phyloP scores from a whole-genome alignment of 2,329 filamentous ascomycete species.

The Aureobasidium namibiae region DNA sequence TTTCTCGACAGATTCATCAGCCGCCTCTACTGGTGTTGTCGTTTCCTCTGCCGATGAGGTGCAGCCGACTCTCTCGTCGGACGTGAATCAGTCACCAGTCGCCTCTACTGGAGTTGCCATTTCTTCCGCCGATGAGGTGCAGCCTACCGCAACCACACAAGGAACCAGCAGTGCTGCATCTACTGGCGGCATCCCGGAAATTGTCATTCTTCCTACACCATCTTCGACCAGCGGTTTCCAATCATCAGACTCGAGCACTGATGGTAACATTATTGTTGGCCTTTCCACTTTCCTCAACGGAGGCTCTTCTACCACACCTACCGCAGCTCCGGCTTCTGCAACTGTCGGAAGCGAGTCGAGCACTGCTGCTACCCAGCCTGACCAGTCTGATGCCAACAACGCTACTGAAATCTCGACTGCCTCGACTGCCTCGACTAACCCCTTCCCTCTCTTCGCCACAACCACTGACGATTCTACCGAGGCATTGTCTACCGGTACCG shows the following conservation, averaged over 20 bases:
- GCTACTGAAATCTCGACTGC: neutral
- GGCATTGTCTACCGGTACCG: neutral
- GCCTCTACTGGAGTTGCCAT: constrained; percentile 3
- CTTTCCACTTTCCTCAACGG: constrained; percentile 25
- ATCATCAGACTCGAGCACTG: constrained; percentile 3
- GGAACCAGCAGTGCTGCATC: neutral
- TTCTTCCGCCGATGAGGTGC: neutral
- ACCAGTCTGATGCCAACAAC: neutral
- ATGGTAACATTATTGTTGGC: constrained; percentile 25
- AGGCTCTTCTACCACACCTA: constrained; percentile 1
- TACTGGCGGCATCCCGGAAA: constrained; percentile 17
- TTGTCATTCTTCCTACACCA: constrained; percentile 20
- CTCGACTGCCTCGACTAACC: neutral
- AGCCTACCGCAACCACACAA: neutral
- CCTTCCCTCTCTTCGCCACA: neutral
- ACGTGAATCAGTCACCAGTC: neutral
- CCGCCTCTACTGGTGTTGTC: neutral
- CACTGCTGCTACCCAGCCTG: neutral
- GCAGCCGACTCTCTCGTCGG: neutral
- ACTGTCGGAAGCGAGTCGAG: neutral
- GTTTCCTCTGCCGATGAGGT: neutral
- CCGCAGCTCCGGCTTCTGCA: neutral
- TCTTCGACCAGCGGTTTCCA: neutral
- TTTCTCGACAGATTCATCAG: neutral
- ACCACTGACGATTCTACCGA: neutral